phyloP scores from a whole-genome alignment of 352 stramenopile species.

The Stephanocyclus meneghinianus region DNA sequence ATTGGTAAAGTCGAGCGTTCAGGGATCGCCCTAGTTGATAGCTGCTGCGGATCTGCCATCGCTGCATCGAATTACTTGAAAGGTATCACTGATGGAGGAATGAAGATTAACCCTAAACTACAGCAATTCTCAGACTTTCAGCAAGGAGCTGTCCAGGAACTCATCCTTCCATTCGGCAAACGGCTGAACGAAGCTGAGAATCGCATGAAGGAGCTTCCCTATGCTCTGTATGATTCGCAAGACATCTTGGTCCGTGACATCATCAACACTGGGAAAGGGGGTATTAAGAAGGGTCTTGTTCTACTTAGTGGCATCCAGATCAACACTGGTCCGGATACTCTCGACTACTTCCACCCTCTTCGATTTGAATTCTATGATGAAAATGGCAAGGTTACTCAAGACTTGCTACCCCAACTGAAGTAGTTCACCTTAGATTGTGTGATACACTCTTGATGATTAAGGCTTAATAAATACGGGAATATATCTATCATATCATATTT shows the following conservation, averaged over 20 bases:
- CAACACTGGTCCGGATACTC: constrained; percentile 66
- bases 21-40: constrained; percentile 63
- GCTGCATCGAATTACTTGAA: constrained; percentile 68
- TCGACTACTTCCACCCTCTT: constrained; percentile 79
- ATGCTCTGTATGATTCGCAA: constrained; percentile 69
- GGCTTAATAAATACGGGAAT: not conserved
- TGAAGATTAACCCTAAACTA: constrained; percentile 40
- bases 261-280: constrained; percentile 49
- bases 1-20: constrained; percentile 74
- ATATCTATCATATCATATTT: not conserved
- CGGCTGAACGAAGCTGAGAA: constrained; percentile 53
- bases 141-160: constrained; percentile 57
- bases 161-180: constrained; percentile 65
- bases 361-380: constrained; percentile 63
- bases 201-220: constrained; percentile 66
- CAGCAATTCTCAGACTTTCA: constrained; percentile 61
- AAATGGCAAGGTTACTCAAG: constrained; percentile 56
- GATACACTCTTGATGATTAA: not conserved
- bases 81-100: constrained; percentile 41
- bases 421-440: not conserved
- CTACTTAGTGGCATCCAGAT: constrained; percentile 72
- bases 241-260: constrained; percentile 65
- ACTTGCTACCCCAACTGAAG: constrained; percentile 34
- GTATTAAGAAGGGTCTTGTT: constrained; percentile 50
- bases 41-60: constrained; percentile 75